A percentile compares a stretch with the other conserved stretches of the same genome.
Evolutionary conservation across 2,329 filamentous ascomycete species (phyloP).

Genomic region (Fonsecaea nubica): DNA sequence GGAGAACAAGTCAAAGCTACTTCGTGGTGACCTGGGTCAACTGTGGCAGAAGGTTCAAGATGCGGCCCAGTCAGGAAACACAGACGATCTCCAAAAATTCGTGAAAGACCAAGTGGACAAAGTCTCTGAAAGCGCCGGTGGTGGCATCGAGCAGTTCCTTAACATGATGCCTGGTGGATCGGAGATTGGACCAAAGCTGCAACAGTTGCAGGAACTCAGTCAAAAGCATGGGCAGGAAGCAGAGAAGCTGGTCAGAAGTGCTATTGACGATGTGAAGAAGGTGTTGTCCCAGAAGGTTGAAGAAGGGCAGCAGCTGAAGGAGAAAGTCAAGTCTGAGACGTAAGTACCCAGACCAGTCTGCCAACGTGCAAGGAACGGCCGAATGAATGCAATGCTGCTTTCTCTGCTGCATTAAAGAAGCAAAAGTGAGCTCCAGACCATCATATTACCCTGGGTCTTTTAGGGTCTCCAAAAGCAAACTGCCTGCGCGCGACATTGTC

Average conservation of each 20-base stretch:
- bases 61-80: conserved; percentile 67
- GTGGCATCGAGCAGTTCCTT: conserved; percentile 66
- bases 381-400: not conserved
- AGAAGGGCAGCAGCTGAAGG: conserved; percentile 62
- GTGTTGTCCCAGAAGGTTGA: conserved; percentile 54
- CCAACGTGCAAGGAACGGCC: not conserved
- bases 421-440: not conserved
- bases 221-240: conserved; percentile 73
- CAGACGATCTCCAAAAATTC: conserved; percentile 65
- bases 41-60: conserved; percentile 68
- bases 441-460: not conserved
- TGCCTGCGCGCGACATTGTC: not conserved
- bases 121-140: conserved; percentile 50
- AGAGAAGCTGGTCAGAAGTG: conserved; percentile 72
- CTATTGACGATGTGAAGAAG: conserved; percentile 61
- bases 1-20: conserved; percentile 71
- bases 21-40: conserved; percentile 69
- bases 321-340: conserved; percentile 50
- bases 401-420: not conserved
- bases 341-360: conserved; percentile 7
- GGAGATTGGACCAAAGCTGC: conserved; percentile 70
- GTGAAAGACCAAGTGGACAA: conserved; percentile 65
- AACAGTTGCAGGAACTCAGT: conserved; percentile 68
- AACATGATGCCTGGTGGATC: conserved; percentile 69
- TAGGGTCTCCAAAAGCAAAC: not conserved